A percentile compares a stretch with the other conserved stretches of the same genome.
Conservation (phyloP, 2,329 filamentous ascomycete species). For the Aspergillus sp. region DNA sequence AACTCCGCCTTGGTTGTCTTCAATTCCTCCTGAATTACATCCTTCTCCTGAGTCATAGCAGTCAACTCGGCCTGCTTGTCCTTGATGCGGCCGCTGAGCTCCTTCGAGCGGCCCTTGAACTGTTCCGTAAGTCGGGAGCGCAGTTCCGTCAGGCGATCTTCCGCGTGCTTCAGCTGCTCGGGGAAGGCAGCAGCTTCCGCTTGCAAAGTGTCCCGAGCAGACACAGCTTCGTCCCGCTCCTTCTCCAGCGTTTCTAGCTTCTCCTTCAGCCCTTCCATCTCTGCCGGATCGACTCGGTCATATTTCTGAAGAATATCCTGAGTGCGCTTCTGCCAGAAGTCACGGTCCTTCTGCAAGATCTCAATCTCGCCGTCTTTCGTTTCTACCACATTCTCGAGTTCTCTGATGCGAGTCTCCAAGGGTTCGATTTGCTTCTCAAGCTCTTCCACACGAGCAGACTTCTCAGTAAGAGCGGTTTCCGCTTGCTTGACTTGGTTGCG, state of each 20-base stretch:
- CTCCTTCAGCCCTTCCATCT: conserved; percentile 85
- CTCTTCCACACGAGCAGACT: conserved; percentile 70
- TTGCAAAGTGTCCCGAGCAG: conserved; percentile 51
- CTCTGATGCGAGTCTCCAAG: conserved; percentile 73
- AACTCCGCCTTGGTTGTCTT: conserved; percentile 62
- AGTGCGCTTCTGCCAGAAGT: conserved; percentile 92
- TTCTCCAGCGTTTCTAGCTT: conserved; percentile 65
- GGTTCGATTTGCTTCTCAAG: conserved; percentile 76
- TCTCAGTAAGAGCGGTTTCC: conserved; percentile 72
- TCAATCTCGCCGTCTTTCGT: conserved; percentile 86
- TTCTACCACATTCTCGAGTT: conserved; percentile 77
- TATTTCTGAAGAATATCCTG: conserved; percentile 96
- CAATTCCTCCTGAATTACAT: conserved; percentile 67
- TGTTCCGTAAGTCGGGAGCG: conserved; percentile 47
- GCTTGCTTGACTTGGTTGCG: conserved; percentile 81
- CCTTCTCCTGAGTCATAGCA: conserved; percentile 60
- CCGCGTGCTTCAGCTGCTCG: conserved; percentile 46
- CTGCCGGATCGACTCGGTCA: conserved; percentile 88
- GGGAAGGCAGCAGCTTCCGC: conserved; percentile 50
- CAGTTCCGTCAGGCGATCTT: conserved; percentile 52
- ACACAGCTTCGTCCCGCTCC: conserved; percentile 65
- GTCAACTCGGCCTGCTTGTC: conserved; percentile 52
- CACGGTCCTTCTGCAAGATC: conserved; percentile 84
- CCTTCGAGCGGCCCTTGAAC: conserved; percentile 57
- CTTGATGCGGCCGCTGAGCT: conserved; percentile 64